Base-by-base conservation (phyloP, 176 grass and related monocot species). In the Rhynchospora tenuis region DNA sequence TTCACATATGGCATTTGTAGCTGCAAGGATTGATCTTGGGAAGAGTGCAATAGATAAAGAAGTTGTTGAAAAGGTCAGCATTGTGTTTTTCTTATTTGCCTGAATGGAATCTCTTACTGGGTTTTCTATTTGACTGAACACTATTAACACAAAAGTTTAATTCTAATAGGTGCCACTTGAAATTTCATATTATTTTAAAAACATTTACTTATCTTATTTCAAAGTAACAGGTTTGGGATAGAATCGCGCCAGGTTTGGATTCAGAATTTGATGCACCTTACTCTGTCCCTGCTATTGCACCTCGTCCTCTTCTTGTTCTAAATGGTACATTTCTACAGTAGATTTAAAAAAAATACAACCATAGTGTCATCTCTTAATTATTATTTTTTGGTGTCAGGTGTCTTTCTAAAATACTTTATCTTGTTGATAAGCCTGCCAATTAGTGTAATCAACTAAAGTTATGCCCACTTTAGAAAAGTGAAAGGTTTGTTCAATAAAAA, bases 221-320 rank as follows among this genome's bases (percentile, higher is more conserved):
- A 42, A 15, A 60, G 61, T 82, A 28, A 54, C 64, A 98, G 95
- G 95, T 93, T 59, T 98, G 95, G 95, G 89, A 90, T 88, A 90
- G 82, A 84, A 98, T 98, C 82, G 92, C 95, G 50, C 95, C 92
- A 42, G 95, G 92, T 81, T 57, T 98, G 61, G 89, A 72, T 67
- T 86, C 73, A 17, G 83, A 89, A 81, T 95, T 94, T 86, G 94
- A 97, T 82, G 86, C 90, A 62, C 90, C 88, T 56, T 83, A 62
- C 63, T 86, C 94, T 71, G 29, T 97, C 79, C 94, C 94, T 75
- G 54, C 64, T 15, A 86, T 94, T 56, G 86, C 85, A 65, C 92
- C 94, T 69, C 83, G 92, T 2, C 90, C 87, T 8, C 83, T 90
- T 15, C 94, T 97, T 57, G 81, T 97, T 78, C 12, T 97, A 72